Conservation (phyloP, 106 monocot species). For the Amphibolis antarctica region DNA sequence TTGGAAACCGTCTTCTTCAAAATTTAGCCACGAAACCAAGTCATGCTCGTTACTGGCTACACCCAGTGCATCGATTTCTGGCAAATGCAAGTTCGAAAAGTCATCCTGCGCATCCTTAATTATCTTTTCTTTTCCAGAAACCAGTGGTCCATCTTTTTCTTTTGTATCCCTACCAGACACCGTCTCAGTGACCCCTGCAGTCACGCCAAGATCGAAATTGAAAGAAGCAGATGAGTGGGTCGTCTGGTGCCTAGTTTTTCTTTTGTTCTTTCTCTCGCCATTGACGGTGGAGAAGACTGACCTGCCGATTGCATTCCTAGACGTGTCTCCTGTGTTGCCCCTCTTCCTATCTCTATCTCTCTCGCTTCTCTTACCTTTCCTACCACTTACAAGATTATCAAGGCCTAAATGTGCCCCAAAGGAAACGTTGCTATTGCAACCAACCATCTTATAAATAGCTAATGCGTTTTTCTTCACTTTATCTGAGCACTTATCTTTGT, state of each 20-base stretch:
- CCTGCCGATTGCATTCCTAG: slow-evolving; percentile 17
- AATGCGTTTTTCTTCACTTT: slow-evolving; percentile 41
- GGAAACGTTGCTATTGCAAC: slow-evolving; percentile 14
- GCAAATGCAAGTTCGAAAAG: no score
- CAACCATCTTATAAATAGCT: slow-evolving; percentile 32
- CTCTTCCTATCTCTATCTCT: slow-evolving; percentile 37
- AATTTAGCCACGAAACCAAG: slow-evolving; percentile 60
- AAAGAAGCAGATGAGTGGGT: slow-evolving; percentile 44
- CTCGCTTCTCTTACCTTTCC: slow-evolving; percentile 61
- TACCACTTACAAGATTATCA: slow-evolving; percentile 18
- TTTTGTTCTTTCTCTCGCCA: slow-evolving; percentile 56
- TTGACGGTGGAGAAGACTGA: slow-evolving; percentile 26
- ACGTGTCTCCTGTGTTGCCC: slow-evolving; percentile 18
- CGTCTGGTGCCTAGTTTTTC: slow-evolving; percentile 62
- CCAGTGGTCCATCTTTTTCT: no score
- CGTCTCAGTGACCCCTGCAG: no score
- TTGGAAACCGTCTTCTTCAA: slow-evolving; percentile 49
- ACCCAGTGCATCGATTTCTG: no score
- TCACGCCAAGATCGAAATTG: no score
- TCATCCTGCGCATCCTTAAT: no score
- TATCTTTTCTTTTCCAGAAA: no score
- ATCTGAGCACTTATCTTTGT: slow-evolving; percentile 22
- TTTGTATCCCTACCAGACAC: no score
- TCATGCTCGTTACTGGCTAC: slow-evolving; percentile 35
- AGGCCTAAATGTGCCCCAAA: slow-evolving; percentile 15